Evolutionary conservation across 345 rosid species (phyloP).

Genomic region (Brassica napus): Da-Ae NC_063441.1:14690001-14690500

Average conservation of each 20-base stretch:
- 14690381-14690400: slow-evolving; percentile 45
- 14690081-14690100: background rate
- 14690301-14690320: background rate
- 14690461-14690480: slow-evolving; percentile 43
- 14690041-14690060: slow-evolving; percentile 32
- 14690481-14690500: slow-evolving; percentile 41
- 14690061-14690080: background rate
- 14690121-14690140: background rate
- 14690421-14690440: slow-evolving; percentile 39
- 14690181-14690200: background rate
- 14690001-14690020: slow-evolving; percentile 44
- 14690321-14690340: slow-evolving; percentile 32
- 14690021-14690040: slow-evolving; percentile 33
- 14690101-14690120: background rate
- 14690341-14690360: slow-evolving; percentile 42
- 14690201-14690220: background rate
- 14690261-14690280: background rate
- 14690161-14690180: background rate
- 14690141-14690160: background rate
- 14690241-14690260: background rate
- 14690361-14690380: slow-evolving; percentile 49
- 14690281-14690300: background rate
- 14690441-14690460: slow-evolving; percentile 41
- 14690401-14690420: slow-evolving; percentile 46
- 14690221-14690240: background rate